phyloP scores from a whole-genome alignment of 2,329 filamentous ascomycete species.

The Xylaria sp. region DNA sequence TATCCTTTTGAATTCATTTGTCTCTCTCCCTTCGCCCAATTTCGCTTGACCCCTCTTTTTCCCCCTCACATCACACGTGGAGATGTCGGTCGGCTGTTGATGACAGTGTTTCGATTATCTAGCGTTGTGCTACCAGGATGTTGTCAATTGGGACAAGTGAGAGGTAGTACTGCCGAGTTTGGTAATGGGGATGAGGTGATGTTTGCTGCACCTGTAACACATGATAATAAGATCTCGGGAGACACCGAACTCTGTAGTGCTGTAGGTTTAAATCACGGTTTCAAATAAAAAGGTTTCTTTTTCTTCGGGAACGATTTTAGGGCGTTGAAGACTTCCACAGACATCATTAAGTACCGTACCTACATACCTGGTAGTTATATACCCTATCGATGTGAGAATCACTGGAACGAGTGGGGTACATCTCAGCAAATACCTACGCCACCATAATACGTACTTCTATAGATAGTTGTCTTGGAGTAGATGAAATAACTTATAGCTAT shows the following conservation, averaged over 20 bases:
- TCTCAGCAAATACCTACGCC: neutral
- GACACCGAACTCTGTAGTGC: neutral
- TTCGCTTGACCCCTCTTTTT: neutral
- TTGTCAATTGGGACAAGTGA: neutral
- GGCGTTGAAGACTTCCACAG: too few relatives aligned
- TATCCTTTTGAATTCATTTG: neutral
- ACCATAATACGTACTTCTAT: neutral
- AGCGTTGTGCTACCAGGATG: conserved; percentile 14
- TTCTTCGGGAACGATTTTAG: too few relatives aligned
- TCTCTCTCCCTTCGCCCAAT: neutral
- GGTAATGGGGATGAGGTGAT: conserved; percentile 11
- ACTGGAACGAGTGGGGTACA: neutral
- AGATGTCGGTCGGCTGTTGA: neutral
- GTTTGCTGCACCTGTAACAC: conserved; percentile 8
- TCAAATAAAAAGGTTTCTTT: neutral
- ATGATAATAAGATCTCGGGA: neutral
- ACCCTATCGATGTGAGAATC: neutral
- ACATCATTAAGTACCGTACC: neutral
- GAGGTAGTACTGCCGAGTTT: neutral
- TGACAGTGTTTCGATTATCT: conserved; percentile 2
- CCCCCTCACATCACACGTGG: conserved; percentile 4
- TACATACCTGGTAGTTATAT: neutral
- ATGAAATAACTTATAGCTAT: neutral
- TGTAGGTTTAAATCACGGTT: neutral
- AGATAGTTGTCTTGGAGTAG: neutral